phyloP scores from a whole-genome alignment of 352 stramenopile genomes.

The Poterioochromonas sp. region DNA sequence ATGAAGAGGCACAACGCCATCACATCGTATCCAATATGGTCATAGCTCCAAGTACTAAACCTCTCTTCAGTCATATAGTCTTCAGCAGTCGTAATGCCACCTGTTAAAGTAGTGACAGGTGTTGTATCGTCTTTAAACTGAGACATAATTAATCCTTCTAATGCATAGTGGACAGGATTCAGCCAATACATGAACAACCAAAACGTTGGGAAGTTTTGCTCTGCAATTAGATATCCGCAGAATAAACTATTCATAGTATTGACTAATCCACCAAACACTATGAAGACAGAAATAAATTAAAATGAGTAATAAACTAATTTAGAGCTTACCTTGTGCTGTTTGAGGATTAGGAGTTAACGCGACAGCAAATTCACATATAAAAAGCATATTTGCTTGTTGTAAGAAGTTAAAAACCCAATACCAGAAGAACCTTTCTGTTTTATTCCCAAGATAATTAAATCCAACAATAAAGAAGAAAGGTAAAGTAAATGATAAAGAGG shows the following conservation, averaged over 20 bases:
- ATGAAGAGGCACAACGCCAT: conserved; percentile 44
- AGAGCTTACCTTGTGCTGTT: not conserved
- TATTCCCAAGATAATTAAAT: conserved; percentile 2
- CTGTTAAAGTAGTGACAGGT: conserved; percentile 34
- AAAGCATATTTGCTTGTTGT: conserved; percentile 45
- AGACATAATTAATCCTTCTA: conserved; percentile 53
- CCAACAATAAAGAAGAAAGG: conserved; percentile 32
- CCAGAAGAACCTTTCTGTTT: conserved; percentile 22
- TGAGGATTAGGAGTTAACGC: not conserved
- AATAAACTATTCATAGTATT: conserved; percentile 42
- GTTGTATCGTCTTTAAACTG: conserved; percentile 47
- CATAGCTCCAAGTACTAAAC: conserved; percentile 27
- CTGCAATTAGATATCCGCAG: conserved; percentile 40
- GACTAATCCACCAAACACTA: conserved; percentile 58
- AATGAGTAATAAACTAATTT: not conserved
- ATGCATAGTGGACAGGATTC: conserved; percentile 55
- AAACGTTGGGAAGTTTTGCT: conserved; percentile 41
- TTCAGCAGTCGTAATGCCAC: conserved; percentile 17
- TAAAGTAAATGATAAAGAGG: not conserved
- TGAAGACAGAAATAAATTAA: not conserved
- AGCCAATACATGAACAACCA: conserved; percentile 53
- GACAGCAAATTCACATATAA: conserved; percentile 39
- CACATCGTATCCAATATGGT: conserved; percentile 22
- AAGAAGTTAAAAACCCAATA: conserved; percentile 49
- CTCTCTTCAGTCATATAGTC: not conserved